Base-by-base conservation (phyloP, 257 asterid species). In the Petrea volubilis region DNA sequence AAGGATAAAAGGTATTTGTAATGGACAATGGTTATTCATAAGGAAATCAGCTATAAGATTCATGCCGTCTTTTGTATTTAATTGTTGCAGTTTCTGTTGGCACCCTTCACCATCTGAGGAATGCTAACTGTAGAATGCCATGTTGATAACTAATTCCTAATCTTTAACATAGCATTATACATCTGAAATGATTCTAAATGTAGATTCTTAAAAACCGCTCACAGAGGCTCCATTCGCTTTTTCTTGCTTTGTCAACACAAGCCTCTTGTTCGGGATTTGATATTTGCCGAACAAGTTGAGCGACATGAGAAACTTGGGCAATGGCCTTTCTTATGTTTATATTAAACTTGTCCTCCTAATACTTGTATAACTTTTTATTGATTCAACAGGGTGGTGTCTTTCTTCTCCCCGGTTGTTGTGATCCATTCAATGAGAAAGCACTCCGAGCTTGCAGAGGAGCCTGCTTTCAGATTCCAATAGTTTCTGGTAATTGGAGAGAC, bases 371-470 rank as follows among this genome's bases (percentile, higher is more conserved):
- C 24, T n/a, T n/a, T 60, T 34, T 12, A 15, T 15, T 2, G 43
- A 12, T 70, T 64, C 69, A 60, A 58, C 73, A 95, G 99, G 92
- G 84, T 23, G 98, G 98, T 3, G 88, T 88, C 36, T 85, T 86
- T 76, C 83, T 95, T 49, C 95, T 95, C 58, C 91, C 97, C 7
- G 97, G 97, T 7, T 95, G 99, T 71, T 95, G 99, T 72, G 99
- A 95, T 71, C 98, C 99, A 51, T 92, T 95, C 92, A 95, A 95
- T 27, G 99, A 95, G 62, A 95, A 95, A 79, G 95, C 90, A n/a
- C 77, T 92, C 25, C 77, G 99, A 70, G 99, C 98, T 29, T 80
- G 95, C 71, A 86, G 98, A 27, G 98, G 97, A 51, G 95, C 99
- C 71, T 87, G 90, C 82, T 95, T 95, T 84, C 97, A 90, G 81